Conservation (phyloP, 805 yeast species). For the Scheffersomyces lignosus region DNA sequence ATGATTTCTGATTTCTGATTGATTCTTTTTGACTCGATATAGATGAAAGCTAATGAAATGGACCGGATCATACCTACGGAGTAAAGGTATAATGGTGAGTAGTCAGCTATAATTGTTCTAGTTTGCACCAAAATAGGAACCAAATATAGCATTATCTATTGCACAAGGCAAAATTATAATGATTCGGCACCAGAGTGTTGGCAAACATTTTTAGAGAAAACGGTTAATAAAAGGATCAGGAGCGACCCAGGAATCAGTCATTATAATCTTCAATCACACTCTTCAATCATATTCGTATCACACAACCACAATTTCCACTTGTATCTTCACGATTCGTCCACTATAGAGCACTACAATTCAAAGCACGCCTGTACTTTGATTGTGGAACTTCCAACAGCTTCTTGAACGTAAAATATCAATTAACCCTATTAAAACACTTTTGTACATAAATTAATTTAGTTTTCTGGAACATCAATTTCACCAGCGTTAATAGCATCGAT, state of each 20-base stretch:
- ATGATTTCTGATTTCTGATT: too few species aligned
- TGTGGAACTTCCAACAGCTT: neutral
- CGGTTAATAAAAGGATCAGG: neutral
- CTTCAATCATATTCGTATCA: too few species aligned
- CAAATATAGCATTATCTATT: constrained; percentile 47
- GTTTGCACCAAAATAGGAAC: constrained; percentile 93
- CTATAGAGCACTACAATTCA: neutral
- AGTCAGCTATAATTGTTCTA: constrained; percentile 58
- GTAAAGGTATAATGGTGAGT: constrained; percentile 58
- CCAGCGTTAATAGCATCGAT: constrained; percentile 98
- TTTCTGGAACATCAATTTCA: constrained; percentile 90
- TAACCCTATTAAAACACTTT: constrained; percentile 40
- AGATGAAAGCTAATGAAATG: constrained; percentile 11
- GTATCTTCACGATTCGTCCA: neutral
- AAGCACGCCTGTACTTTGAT: neutral
- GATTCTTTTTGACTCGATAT: neutral
- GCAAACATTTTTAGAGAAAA: constrained; percentile 54
- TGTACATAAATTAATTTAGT: constrained; percentile 48
- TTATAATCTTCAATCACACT: neutral
- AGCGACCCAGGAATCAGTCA: constrained; percentile 1
- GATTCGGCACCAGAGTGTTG: constrained; percentile 89
- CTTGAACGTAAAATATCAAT: constrained; percentile 16
- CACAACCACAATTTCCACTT: too few species aligned
- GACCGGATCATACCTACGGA: constrained; percentile 9
- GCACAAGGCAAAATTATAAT: constrained; percentile 6